Evolutionary conservation across 768 basidiomycete genomes (phyloP).

Genomic region (Mycena amicta): DNA sequence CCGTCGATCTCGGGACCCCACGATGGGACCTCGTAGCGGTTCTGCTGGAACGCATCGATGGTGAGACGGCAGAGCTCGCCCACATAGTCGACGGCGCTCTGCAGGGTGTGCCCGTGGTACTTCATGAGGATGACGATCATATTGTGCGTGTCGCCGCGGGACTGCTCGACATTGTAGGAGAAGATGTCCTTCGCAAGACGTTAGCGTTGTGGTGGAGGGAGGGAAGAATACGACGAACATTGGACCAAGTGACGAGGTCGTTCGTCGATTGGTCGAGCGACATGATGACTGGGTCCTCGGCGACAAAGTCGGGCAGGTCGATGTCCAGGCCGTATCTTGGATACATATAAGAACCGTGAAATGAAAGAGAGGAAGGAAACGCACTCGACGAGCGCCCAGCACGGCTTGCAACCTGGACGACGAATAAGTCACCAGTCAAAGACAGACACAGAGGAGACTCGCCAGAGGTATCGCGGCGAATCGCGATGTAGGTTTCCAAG

Average conservation of each 20-base stretch:
- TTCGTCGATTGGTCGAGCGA: conserved; percentile 70
- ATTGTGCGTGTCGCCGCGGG: conserved; percentile 69
- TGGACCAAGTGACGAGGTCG: conserved; percentile 83
- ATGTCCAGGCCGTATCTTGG: conserved; percentile 64
- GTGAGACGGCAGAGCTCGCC: conserved; percentile 61
- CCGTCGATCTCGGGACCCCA: conserved; percentile 64
- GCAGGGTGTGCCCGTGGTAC: conserved; percentile 56
- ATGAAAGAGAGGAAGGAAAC: conserved; percentile 22
- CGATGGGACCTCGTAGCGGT: conserved; percentile 53
- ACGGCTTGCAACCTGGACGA: conserved; percentile 60
- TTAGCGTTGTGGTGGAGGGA: too few relatives aligned
- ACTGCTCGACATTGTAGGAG: conserved; percentile 77
- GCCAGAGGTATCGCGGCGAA: conserved; percentile 76
- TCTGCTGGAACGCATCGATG: conserved; percentile 53
- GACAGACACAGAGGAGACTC: conserved; percentile 22
- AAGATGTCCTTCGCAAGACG: conserved; percentile 59
- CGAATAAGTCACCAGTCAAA: conserved; percentile 18
- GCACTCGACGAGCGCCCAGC: conserved; percentile 76
- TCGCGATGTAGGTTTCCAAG: conserved; percentile 71
- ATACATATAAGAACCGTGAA: background rate
- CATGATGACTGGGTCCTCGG: conserved; percentile 62
- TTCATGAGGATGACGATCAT: conserved; percentile 74
- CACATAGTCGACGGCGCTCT: conserved; percentile 65
- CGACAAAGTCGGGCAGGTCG: conserved; percentile 71
- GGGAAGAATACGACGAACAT: too few relatives aligned